Evolutionary conservation across 768 basidiomycete species (phyloP).

Genomic region (Lactarius quietus): DNA sequence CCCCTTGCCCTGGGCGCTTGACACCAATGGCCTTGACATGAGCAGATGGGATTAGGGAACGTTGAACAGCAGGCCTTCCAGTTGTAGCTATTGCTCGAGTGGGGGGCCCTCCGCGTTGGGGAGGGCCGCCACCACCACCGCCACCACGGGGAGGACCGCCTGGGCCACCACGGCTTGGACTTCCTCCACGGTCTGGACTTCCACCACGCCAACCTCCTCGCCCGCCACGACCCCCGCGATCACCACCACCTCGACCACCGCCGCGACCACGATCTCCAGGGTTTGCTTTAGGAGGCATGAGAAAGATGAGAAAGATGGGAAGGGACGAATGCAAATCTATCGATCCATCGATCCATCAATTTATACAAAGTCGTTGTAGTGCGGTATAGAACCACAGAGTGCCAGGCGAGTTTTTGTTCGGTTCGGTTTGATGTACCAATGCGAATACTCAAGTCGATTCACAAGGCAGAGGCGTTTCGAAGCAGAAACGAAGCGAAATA

Average conservation of each 20-base stretch:
- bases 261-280: not conserved
- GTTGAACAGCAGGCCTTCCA: constrained; percentile 2
- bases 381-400: no score
- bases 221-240: no score
- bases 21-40: constrained; percentile 61
- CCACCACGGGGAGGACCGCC: no score
- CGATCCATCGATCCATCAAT: no score
- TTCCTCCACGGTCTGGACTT: constrained; percentile 17
- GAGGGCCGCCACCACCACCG: constrained; percentile 26
- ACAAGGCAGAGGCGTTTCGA: no score
- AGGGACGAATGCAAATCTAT: not conserved
- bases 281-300: constrained; percentile 26
- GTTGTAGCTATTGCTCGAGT: constrained; percentile 30
- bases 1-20: constrained; percentile 61
- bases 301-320: not conserved
- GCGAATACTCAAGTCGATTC: no score
- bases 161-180: constrained; percentile 30
- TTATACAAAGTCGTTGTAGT: no score
- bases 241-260: constrained; percentile 12
- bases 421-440: no score
- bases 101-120: constrained; percentile 33
- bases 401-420: no score
- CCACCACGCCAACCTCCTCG: constrained; percentile 2
- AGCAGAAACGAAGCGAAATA: no score
- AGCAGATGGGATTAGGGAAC: constrained; percentile 33